A percentile compares a stretch with the other conserved stretches of the same genome.
Conservation (phyloP, 2,329 filamentous ascomycete species). For the Fusarium sp. region DNA sequence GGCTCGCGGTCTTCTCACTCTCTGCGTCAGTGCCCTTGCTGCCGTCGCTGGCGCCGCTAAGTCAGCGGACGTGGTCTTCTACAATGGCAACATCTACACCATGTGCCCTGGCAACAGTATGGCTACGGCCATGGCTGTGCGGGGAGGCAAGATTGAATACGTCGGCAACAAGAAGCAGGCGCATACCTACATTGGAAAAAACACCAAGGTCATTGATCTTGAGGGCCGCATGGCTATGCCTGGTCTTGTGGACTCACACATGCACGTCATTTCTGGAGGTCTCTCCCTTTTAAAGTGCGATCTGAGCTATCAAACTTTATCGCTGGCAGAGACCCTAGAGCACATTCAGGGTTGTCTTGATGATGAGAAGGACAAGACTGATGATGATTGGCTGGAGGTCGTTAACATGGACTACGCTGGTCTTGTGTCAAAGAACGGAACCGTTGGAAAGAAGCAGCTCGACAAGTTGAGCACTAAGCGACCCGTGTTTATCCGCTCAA, state of each 20-base stretch:
- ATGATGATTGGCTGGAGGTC: constrained; percentile 44
- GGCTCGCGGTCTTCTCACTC: constrained; percentile 30
- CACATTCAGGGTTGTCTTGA: constrained; percentile 44
- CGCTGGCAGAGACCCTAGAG: constrained; percentile 23
- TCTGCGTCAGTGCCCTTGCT: constrained; percentile 28
- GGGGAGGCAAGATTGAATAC: constrained; percentile 38
- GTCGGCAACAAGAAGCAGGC: constrained; percentile 33
- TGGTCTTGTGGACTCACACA: constrained; percentile 45
- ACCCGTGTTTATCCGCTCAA: constrained; percentile 40
- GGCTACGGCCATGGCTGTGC: constrained; percentile 37
- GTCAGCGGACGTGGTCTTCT: constrained; percentile 37
- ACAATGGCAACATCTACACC: constrained; percentile 46
- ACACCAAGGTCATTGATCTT: constrained; percentile 43
- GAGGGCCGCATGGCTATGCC: constrained; percentile 48
- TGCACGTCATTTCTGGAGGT: constrained; percentile 43
- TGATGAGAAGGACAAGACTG: constrained; percentile 34
- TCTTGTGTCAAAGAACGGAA: constrained; percentile 36
- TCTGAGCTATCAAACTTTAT: constrained; percentile 44
- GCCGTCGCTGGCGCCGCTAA: constrained; percentile 12
- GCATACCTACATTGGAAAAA: constrained; percentile 38
- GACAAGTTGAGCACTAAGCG: constrained; percentile 39
- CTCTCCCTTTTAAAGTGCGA: constrained; percentile 43
- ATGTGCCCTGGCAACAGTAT: constrained; percentile 28
- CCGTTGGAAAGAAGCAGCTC: constrained; percentile 37
- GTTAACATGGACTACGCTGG: constrained; percentile 43